phyloP scores from a whole-genome alignment of 2,329 filamentous ascomycete species.

The Ascochyta koolunga region DNA sequence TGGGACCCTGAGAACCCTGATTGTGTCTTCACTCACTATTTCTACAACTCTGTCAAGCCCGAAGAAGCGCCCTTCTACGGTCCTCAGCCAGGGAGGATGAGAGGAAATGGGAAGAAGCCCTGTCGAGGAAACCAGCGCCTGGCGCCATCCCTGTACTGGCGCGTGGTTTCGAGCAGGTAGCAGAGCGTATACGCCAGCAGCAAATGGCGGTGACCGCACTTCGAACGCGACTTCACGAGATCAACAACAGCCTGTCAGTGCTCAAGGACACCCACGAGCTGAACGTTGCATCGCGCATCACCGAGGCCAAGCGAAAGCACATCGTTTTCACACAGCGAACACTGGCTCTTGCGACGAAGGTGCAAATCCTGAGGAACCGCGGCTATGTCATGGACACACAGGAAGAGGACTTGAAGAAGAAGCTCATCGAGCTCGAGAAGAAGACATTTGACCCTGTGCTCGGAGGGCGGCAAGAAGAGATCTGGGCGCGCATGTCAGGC shows the following conservation, averaged over 20 bases:
- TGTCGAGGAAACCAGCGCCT: conserved; percentile 77
- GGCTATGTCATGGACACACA: conserved; percentile 81
- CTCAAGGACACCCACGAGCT: conserved; percentile 80
- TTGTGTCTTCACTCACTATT: conserved; percentile 81
- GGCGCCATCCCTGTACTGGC: conserved; percentile 79
- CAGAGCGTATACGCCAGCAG: conserved; percentile 74
- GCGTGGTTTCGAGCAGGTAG: conserved; percentile 74
- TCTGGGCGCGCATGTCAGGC: conserved; percentile 81
- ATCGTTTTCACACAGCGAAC: conserved; percentile 74
- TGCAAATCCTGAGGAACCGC: conserved; percentile 79
- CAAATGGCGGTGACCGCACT: conserved; percentile 71
- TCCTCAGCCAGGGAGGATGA: conserved; percentile 73
- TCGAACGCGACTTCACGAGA: conserved; percentile 75
- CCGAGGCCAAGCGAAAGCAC: conserved; percentile 75
- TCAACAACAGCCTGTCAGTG: conserved; percentile 74
- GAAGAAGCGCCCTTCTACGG: conserved; percentile 77
- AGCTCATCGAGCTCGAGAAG: conserved; percentile 72
- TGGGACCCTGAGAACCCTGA: conserved; percentile 73
- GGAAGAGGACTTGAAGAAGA: conserved; percentile 78
- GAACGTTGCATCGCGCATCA: conserved; percentile 73
- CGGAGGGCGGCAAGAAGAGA: conserved; percentile 77
- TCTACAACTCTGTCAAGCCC: conserved; percentile 84
- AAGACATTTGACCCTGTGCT: conserved; percentile 76
- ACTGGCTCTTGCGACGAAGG: conserved; percentile 75
- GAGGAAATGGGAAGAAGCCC: conserved; percentile 82